Evolutionary conservation across 192 early-diverging fungal genomes (phyloP), one percentile per base, ranked within the genome.

Genomic region (Paraglomus occultum): DNA sequence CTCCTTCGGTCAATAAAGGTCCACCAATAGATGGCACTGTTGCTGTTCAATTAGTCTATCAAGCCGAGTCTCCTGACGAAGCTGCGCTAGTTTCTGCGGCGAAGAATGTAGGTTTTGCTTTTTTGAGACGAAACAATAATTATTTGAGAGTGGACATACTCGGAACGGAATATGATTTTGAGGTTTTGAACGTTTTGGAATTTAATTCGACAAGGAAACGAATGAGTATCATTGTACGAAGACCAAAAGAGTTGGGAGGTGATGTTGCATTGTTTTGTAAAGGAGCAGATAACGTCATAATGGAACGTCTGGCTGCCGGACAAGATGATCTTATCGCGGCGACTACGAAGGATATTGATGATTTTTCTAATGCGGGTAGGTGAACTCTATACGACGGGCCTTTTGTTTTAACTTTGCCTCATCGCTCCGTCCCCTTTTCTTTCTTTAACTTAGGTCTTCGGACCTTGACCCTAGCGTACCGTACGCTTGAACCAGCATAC

Each of bases 201-300:
- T 99, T 99, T 78, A 92, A 94, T 79, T 95, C 93, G 2, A 93
- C 95, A 20, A 85, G 97, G 59, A 99, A 99, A 76, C 85, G 97
- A 51, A 98, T 98, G 97, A 90, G 89, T 46, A 85, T 91, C 1
- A 91, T 99, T 47, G 77, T 93, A 59, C 77, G 87, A 53, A 82
- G 92, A 8, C 93, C 93, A 0, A 76, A 78, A 10, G 85, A 85
- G 20, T 78, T 86, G 74, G 86, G 88, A 61, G 94, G 94, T 71
- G 93, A 91, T 74, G 88, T 97, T 46, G 79, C 96, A 15, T 63
- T 99, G 59, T 87, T 93, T 52, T 89, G 89, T 63, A 99, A 99
- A 77, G 97, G 97, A 18, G 97, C 97, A 14, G 97, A 99, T 71
- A 95, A 91, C 71, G 89, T 99, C 47, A 97, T 99, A 54, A 90